Evolutionary conservation across 1,284 basidiomycete species (phyloP), one percentile per base, ranked within the genome.

Genomic region (Tilletia indica): DNA sequence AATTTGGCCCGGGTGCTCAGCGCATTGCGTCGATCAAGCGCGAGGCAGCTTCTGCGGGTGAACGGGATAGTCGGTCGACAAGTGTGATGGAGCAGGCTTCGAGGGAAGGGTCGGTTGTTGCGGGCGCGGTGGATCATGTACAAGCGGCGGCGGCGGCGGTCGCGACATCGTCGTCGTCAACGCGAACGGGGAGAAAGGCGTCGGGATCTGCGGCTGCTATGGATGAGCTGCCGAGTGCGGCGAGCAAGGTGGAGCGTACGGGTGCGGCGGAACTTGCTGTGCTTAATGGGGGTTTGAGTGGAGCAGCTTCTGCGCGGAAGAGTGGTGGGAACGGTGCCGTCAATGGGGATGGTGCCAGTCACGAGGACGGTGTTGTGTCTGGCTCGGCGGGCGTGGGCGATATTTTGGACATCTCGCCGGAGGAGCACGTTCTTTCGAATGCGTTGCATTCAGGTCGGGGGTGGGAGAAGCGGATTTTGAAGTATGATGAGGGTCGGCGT

Each of bases 381-480:
- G 19, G n/a, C 0, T 8, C 34, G 4, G 56, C 56, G 21, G 56
- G 56, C 34, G 56, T 31, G 11, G 56, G 56, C 3, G 61, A 64
- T 34, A 36, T 49, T 48, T 31, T 67, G 21, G 66, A 49, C 66
- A 47, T 47, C 42, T n/a, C 45, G 39, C 47, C 66, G 8, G 61
- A 64, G 61, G 61, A 64, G n/a, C 61, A 39, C 14, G 61, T 64
- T 9, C 61, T 64, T 77, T 25, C 67, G 70, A 42, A 71, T 74
- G 3, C 61, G 31, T 34, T 64, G n/a, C 34, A 64, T 64, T 16
- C 11, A 3, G 76, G 76, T n/a, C 36, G 68, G 16, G 78, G 78
- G 11, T 83, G 81, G 81, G 77, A 79, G 48, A 80, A 71, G 47
- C 73, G 75, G 25, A 51, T 73, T 42, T 74, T 83, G 38, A 73